Evolutionary conservation across 2,329 filamentous ascomycete species (phyloP).

Genomic region (Aspergillus sclerotialis): DNA sequence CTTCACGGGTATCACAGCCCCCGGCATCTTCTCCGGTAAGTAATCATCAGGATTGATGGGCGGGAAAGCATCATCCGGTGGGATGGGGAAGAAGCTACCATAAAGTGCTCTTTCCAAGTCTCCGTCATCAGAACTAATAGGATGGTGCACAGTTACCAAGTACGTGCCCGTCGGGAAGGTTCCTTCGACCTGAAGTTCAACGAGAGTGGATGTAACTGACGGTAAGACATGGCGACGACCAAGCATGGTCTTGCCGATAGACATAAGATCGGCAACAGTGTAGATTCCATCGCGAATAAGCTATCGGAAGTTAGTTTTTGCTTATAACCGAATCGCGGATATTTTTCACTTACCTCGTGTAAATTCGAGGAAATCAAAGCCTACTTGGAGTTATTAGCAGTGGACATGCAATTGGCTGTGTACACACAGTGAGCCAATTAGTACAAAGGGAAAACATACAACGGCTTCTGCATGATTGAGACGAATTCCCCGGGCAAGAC

Average conservation of each 20-base stretch:
- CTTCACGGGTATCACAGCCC: slow-evolving; percentile 68
- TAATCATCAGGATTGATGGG: slow-evolving; percentile 59
- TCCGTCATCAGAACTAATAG: slow-evolving; percentile 77
- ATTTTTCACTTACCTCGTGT: slow-evolving; percentile 82
- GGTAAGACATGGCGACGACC: slow-evolving; percentile 87
- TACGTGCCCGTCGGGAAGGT: slow-evolving; percentile 89
- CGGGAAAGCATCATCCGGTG: slow-evolving; percentile 61
- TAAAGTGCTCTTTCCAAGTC: slow-evolving; percentile 83
- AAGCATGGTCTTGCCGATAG: slow-evolving; percentile 82
- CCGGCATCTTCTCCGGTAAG: slow-evolving; percentile 62
- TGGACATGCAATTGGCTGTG: not conserved
- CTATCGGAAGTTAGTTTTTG: slow-evolving; percentile 31
- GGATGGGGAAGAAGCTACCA: slow-evolving; percentile 81
- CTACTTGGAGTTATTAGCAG: slow-evolving; percentile 15
- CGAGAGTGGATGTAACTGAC: slow-evolving; percentile 68
- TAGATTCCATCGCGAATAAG: slow-evolving; percentile 95
- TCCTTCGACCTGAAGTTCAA: slow-evolving; percentile 86
- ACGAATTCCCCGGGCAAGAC: slow-evolving; percentile 78
- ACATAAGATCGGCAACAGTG: slow-evolving; percentile 88
- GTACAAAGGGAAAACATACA: slow-evolving; percentile 39
- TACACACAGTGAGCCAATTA: not conserved
- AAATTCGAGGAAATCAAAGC: slow-evolving; percentile 70
- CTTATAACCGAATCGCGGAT: too few species aligned
- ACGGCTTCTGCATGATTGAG: slow-evolving; percentile 86
- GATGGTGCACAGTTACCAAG: slow-evolving; percentile 88